Conservation (phyloP, 306 rosid species). For the Glycine tomentella region DNA sequence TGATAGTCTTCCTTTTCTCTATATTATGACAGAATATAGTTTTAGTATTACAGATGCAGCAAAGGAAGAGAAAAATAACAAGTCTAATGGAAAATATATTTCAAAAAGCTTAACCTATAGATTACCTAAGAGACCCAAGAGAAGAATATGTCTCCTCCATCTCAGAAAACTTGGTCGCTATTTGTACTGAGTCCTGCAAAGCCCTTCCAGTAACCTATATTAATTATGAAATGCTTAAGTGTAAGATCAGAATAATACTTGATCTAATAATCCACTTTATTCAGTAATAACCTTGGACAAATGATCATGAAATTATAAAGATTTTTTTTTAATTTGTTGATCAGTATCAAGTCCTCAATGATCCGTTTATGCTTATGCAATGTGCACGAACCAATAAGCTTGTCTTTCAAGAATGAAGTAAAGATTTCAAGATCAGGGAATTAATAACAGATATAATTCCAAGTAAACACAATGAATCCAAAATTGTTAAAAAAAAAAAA, state of each 20-base stretch:
- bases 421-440: slow-evolving; percentile 29
- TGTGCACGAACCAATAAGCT: background rate
- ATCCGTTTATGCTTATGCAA: too few relatives aligned
- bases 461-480: slow-evolving; percentile 2
- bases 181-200: slow-evolving; percentile 81
- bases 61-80: slow-evolving; percentile 5
- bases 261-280: slow-evolving; percentile 20
- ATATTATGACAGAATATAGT: slow-evolving; percentile 29
- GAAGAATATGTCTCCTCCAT: slow-evolving; percentile 83
- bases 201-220: slow-evolving; percentile 78
- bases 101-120: slow-evolving; percentile 35
- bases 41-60: slow-evolving; percentile 7
- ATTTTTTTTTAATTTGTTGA: background rate
- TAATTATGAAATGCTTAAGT: slow-evolving; percentile 10
- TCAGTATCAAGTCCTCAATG: slow-evolving; percentile 5
- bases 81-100: slow-evolving; percentile 10
- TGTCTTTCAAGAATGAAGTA: slow-evolving; percentile 31
- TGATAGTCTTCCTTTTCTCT: slow-evolving; percentile 32
- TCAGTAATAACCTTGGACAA: slow-evolving; percentile 6
- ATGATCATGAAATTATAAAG: background rate
- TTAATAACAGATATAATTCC: background rate
- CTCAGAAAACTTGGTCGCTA: slow-evolving; percentile 74
- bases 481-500: background rate
- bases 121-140: slow-evolving; percentile 74
- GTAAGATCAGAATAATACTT: slow-evolving; percentile 15